phyloP scores from a whole-genome alignment of 1,284 basidiomycete species.

The Ceratobasidium theobromae region DNA sequence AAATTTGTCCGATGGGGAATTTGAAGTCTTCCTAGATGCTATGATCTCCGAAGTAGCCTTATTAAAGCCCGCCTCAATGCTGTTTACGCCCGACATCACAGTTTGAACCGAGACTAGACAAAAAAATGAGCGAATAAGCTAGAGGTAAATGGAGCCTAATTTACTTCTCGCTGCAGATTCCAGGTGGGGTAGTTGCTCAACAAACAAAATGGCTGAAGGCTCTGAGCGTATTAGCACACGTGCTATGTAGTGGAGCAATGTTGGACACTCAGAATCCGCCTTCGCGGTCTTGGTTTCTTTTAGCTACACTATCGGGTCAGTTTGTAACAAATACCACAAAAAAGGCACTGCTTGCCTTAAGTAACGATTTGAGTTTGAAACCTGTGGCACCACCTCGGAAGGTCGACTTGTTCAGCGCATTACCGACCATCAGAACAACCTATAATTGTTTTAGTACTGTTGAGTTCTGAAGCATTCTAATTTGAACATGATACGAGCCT shows the following conservation, averaged over 20 bases:
- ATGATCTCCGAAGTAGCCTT: constrained; percentile 61
- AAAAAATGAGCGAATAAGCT: constrained; percentile 24
- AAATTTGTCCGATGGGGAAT: constrained; percentile 50
- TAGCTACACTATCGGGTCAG: constrained; percentile 51
- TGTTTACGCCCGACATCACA: constrained; percentile 59
- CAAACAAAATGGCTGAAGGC: constrained; percentile 66
- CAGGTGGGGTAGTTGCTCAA: constrained; percentile 78
- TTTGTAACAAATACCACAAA: constrained; percentile 2
- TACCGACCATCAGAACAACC: constrained; percentile 77
- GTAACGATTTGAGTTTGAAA: constrained; percentile 77
- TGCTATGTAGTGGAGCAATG: constrained; percentile 83
- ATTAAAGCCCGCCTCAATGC: constrained; percentile 58
- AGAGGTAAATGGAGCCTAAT: constrained; percentile 36
- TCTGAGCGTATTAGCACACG: constrained; percentile 70
- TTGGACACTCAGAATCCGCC: constrained; percentile 70
- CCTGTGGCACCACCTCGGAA: constrained; percentile 83
- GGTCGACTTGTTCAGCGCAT: constrained; percentile 76
- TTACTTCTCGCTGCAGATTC: constrained; percentile 79
- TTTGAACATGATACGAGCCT: constrained; percentile 48
- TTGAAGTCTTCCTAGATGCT: constrained; percentile 45
- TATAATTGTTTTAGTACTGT: constrained; percentile 39
- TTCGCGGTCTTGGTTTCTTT: constrained; percentile 81
- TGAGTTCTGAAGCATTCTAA: constrained; percentile 28
- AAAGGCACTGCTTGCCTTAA: constrained; percentile 58
- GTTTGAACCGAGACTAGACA: constrained; percentile 69